Conservation (phyloP, 2,329 filamentous ascomycete genomes). For the Chalara sp. region DNA sequence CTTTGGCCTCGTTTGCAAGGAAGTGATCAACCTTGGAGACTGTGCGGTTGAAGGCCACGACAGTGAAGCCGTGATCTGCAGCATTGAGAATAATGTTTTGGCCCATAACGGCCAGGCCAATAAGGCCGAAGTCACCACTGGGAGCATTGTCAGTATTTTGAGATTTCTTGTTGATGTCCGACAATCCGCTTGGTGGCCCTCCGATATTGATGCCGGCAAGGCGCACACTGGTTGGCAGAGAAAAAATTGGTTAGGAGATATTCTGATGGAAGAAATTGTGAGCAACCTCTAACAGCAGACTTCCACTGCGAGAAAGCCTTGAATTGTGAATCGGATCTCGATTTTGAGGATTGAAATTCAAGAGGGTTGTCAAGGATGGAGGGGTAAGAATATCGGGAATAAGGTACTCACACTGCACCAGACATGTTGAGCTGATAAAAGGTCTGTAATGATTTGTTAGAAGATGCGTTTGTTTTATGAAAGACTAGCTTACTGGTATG, state of each 20-base stretch:
- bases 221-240: slow-evolving; percentile 54
- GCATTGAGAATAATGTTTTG: slow-evolving; percentile 88
- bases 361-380: slow-evolving; percentile 12
- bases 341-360: background rate
- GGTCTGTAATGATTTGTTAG: background rate
- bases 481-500: background rate
- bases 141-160: slow-evolving; percentile 20
- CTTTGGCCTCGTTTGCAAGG: slow-evolving; percentile 85
- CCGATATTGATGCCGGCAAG: slow-evolving; percentile 68
- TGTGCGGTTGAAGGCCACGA: slow-evolving; percentile 98
- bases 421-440: slow-evolving; percentile 4
- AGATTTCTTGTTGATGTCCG: slow-evolving; percentile 22
- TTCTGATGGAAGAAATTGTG: slow-evolving; percentile 1
- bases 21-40: slow-evolving; percentile 96
- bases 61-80: slow-evolving; percentile 89
- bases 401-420: slow-evolving; percentile 52
- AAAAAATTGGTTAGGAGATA: slow-evolving; percentile 23
- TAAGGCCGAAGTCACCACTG: slow-evolving; percentile 74
- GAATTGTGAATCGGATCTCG: background rate
- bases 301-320: slow-evolving; percentile 1
- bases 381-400: slow-evolving; percentile 25
- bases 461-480: background rate
- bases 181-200: slow-evolving; percentile 42
- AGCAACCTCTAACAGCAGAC: background rate
- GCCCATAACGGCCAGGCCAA: slow-evolving; percentile 86